Base-by-base conservation (phyloP, 305 asterid species). In the Fraxinus dipetala region DNA sequence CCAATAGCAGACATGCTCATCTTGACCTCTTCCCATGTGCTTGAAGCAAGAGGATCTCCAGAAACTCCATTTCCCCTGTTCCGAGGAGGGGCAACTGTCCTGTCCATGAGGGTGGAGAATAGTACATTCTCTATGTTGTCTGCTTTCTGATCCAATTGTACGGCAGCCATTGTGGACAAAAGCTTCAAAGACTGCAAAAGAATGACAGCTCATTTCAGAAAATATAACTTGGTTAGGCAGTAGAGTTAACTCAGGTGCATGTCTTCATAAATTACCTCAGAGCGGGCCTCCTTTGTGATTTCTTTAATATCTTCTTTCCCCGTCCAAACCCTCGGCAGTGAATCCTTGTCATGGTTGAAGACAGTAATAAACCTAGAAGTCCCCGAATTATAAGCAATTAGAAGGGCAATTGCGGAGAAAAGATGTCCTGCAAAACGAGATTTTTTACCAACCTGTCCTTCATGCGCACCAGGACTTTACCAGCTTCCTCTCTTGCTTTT, bases 261-360 rank as follows among this genome's bases (percentile, higher is more conserved):
- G 38, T 40, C 56, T 67, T 80, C 24, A 1, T 32, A 35, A 22
- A 80, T 75, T 90, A 93, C 97, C 90, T 85, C 94, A 72, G 85
- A 79, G 73, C 92, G 89, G 34, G 97, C 93, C 65, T 86, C 89
- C 83, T 82, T 88, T 0, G 90, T 87, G 70, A 93, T 90, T 77
- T 91, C 88, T 85, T 54, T 85, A 83, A 93, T 89, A 85, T 91
- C 93, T 88, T 91, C 97, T 79, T 90, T 90, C 83, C 94, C 95
- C 1, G 97, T 93, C 97, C 97, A 93, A 76, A 91, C 84, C 89
- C 96, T 87, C 28, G 97, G 96, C 83, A 93, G 80, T 40, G 86
- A 85, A 83, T 91, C 92, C 24, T 86, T 84, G 78, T 93, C 97
- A 59, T 92, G 93, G 90, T 85, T 88, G 86, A 93, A 90, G 83